phyloP scores from a whole-genome alignment of 148 eudicot genomes.

The Rhododendron ovatum region DNA sequence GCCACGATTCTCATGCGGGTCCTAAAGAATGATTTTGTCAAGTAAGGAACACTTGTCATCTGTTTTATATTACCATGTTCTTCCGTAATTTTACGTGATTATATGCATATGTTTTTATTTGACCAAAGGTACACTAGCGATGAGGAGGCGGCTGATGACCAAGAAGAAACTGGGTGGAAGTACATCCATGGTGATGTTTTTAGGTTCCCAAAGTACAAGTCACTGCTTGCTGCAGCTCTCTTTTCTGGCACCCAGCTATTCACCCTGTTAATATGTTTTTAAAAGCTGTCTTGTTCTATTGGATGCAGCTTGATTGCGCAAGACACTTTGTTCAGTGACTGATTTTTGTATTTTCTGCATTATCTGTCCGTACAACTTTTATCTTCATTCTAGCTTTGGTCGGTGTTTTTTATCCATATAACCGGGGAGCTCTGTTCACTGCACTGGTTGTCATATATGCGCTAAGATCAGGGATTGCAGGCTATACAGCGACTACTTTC shows the following conservation, averaged over 20 bases:
- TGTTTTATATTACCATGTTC: not conserved
- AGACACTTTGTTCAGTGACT: not conserved
- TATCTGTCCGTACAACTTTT: conserved; percentile 27
- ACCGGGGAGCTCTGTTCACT: conserved; percentile 51
- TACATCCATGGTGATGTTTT: not conserved
- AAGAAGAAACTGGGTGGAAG: not conserved
- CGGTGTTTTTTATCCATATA: conserved; percentile 53
- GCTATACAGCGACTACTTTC: conserved; percentile 44
- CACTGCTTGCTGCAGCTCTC: not conserved
- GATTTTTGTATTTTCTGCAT: not conserved
- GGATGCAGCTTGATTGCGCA: not conserved
- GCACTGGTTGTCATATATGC: conserved; percentile 2
- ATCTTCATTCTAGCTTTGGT: conserved; percentile 41
- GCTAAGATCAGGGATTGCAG: conserved; percentile 28
- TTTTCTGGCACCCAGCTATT: not conserved
- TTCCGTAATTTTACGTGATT: not conserved
- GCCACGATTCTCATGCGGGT: too few species aligned
- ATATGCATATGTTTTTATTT: not conserved
- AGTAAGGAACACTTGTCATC: not conserved
- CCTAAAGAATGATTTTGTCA: too few species aligned
- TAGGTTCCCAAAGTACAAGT: not conserved
- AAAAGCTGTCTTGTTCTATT: not conserved
- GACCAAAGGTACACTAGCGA: not conserved
- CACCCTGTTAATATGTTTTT: not conserved
- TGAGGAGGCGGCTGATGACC: not conserved